Conservation (phyloP, 495 filamentous ascomycete species). For the Evernia prunastri region DNA sequence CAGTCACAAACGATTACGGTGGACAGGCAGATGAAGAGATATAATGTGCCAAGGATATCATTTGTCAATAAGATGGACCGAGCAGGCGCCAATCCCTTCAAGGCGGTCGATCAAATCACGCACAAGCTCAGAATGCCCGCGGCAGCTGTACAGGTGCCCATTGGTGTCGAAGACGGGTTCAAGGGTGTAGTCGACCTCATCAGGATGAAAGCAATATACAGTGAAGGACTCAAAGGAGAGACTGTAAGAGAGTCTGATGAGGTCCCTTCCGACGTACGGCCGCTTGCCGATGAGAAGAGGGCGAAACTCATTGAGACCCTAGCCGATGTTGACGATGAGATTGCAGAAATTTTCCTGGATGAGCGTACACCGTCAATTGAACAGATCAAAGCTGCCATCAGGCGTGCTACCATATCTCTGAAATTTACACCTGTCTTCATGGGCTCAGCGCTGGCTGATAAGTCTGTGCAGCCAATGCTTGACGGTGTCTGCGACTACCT, state of each 20-base stretch:
- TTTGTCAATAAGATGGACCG: constrained; percentile 99
- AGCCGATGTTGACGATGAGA: constrained; percentile 97
- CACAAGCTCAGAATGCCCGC: constrained; percentile 86
- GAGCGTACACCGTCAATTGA: constrained; percentile 66
- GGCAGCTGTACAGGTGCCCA: constrained; percentile 91
- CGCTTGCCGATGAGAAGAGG: constrained; percentile 69
- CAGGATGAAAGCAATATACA: constrained; percentile 86
- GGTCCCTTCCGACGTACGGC: constrained; percentile 69
- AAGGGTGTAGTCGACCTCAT: constrained; percentile 92
- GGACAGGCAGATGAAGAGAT: constrained; percentile 96
- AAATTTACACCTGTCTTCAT: constrained; percentile 97
- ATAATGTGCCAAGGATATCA: constrained; percentile 90
- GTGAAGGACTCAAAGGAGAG: constrained; percentile 73
- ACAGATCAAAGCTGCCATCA: constrained; percentile 87
- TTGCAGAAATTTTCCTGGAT: constrained; percentile 91
- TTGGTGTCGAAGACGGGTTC: constrained; percentile 88
- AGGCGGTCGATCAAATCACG: constrained; percentile 95
- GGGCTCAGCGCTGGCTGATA: constrained; percentile 92
- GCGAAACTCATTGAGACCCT: constrained; percentile 86
- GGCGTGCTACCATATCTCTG: constrained; percentile 73
- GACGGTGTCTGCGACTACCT: constrained; percentile 96
- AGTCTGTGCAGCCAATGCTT: constrained; percentile 92
- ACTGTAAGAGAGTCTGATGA: constrained; percentile 65
- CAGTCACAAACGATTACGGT: constrained; percentile 98
- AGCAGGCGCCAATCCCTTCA: constrained; percentile 98